Evolutionary conservation across 2,329 filamentous ascomycete genomes (phyloP).

Genomic region (Mollisiaceae sp.): DNA sequence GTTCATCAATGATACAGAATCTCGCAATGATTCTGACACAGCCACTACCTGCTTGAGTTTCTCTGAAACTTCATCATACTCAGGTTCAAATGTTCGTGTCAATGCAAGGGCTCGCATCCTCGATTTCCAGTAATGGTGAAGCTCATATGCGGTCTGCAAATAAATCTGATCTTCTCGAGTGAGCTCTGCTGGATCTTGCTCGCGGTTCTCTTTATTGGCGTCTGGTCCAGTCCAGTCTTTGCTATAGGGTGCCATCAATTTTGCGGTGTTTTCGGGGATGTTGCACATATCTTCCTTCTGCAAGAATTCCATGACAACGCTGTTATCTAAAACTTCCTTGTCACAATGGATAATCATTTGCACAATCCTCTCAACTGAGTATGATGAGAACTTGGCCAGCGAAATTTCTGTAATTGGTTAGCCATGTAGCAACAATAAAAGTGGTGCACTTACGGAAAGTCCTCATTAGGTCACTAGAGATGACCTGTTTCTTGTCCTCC

Average conservation of each 20-base stretch:
- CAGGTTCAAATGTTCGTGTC: slow-evolving; percentile 80
- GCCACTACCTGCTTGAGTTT: slow-evolving; percentile 86
- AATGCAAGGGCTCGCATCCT: slow-evolving; percentile 90
- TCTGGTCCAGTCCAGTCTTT: slow-evolving; percentile 95
- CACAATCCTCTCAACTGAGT: slow-evolving; percentile 81
- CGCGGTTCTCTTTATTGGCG: slow-evolving; percentile 75
- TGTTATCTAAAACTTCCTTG: slow-evolving; percentile 83
- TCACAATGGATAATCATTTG: slow-evolving; percentile 97
- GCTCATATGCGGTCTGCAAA: slow-evolving; percentile 87
- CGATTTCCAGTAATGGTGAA: slow-evolving; percentile 98
- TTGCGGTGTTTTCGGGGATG: slow-evolving; percentile 87
- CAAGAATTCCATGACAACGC: slow-evolving; percentile 94
- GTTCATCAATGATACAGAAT: slow-evolving; percentile 93
- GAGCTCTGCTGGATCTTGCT: slow-evolving; percentile 85
- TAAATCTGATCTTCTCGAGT: slow-evolving; percentile 96
- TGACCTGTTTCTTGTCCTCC: slow-evolving; percentile 98
- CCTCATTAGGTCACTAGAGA: slow-evolving; percentile 87
- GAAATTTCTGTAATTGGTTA: slow-evolving; percentile 67
- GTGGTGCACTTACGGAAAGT: slow-evolving; percentile 68
- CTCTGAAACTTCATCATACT: slow-evolving; percentile 89
- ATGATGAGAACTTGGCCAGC: slow-evolving; percentile 88
- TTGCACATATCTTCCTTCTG: slow-evolving; percentile 92
- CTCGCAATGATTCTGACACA: slow-evolving; percentile 87
- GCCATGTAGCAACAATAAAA: slow-evolving; percentile 26
- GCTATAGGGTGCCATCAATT: slow-evolving; percentile 92